These are phyloP conservation scores for Lichtheimia ramosa DNA, from an alignment of 371 early-diverging fungal genomes.

Conservation along the genomic window DNA sequence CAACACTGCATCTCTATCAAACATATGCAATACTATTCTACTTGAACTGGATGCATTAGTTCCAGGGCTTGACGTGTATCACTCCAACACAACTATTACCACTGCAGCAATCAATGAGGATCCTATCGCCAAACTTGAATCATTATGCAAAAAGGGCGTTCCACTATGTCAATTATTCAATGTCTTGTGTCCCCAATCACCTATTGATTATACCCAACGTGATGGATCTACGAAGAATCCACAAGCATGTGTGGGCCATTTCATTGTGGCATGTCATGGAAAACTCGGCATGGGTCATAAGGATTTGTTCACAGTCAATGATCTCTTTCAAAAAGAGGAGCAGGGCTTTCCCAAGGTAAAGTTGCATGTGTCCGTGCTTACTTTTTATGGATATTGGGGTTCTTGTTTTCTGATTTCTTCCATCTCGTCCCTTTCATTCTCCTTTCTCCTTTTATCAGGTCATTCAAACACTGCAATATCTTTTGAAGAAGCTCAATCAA, in stretches of 20 bases:
- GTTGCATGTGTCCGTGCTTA: not conserved
- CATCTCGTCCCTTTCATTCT: too few species aligned
- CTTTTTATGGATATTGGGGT: not conserved
- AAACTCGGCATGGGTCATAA: constrained; percentile 71
- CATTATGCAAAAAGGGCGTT: constrained; percentile 84
- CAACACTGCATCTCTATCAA: too few species aligned
- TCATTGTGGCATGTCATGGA: constrained; percentile 71
- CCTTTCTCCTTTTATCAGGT: constrained; percentile 21
- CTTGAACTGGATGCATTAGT: not conserved
- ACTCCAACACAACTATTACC: constrained; percentile 27
- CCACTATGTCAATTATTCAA: constrained; percentile 85
- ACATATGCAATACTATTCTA: not conserved
- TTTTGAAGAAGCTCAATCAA: constrained; percentile 23
- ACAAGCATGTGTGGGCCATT: constrained; percentile 79
- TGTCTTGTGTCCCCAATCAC: constrained; percentile 59
- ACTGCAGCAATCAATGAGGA: constrained; percentile 34
- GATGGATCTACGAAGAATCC: constrained; percentile 55
- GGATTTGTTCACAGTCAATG: constrained; percentile 79
- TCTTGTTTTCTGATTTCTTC: too few species aligned
- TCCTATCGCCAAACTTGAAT: constrained; percentile 86
- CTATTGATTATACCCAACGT: constrained; percentile 48
- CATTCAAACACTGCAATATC: constrained; percentile 25
- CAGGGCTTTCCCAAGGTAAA: constrained; percentile 93
- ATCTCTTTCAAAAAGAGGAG: constrained; percentile 90
- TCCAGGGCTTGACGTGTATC: too few species aligned